A percentile compares a stretch with the other conserved stretches of the same genome.
Evolutionary conservation across 2,329 filamentous ascomycete genomes (phyloP).

Genomic region (Magnaporthiopsis incrustans): DNA sequence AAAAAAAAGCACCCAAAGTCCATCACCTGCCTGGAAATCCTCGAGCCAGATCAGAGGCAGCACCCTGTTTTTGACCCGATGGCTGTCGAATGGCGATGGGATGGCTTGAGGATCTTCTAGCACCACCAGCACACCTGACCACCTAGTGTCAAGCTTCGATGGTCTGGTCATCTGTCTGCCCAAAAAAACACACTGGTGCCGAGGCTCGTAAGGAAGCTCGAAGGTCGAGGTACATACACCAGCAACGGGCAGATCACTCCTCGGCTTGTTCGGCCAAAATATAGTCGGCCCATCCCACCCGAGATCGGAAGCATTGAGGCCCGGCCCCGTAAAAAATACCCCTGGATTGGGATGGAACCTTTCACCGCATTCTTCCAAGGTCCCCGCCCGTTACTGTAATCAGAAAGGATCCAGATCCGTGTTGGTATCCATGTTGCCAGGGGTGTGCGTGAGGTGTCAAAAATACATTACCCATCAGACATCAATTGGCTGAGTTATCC

Average conservation of each 20-base stretch:
- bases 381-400: background rate
- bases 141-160: background rate
- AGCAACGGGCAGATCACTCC: background rate
- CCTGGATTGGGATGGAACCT: background rate
- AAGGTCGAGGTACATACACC: background rate
- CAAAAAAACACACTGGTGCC: background rate
- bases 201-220: background rate
- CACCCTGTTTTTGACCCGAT: background rate
- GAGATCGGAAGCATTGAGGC: background rate
- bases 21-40: background rate
- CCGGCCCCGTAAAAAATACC: background rate
- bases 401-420: background rate
- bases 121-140: background rate
- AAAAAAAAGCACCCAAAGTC: background rate
- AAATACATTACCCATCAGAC: background rate
- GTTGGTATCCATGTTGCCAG: background rate
- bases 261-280: background rate
- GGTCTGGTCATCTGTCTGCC: background rate
- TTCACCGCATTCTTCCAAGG: background rate
- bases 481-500: background rate
- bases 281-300: background rate
- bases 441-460: background rate
- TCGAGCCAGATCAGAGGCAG: background rate
- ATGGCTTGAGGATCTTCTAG: background rate
- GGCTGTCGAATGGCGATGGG: background rate